These are phyloP conservation scores for Ceratobasidium sp. DNA, from an alignment of 1,284 basidiomycete species.

Conservation along the genomic window DNA sequence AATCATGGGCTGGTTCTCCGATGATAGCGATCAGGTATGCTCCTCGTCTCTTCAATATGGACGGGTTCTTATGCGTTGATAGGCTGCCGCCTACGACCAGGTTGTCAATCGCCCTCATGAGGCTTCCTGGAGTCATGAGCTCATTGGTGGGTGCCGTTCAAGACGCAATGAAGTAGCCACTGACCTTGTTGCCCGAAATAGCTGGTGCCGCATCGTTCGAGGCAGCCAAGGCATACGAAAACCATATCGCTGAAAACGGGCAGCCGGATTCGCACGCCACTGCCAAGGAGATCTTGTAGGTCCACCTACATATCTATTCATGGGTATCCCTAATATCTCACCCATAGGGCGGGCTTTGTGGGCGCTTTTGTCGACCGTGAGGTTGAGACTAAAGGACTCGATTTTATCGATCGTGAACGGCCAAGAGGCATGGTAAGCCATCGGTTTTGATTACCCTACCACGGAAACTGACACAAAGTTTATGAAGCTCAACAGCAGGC, in stretches of 20 bases:
- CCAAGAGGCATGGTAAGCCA: conserved; percentile 47
- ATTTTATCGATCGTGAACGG: conserved; percentile 46
- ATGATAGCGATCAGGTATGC: conserved; percentile 28
- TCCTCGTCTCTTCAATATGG: neutral
- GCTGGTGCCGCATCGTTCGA: conserved; percentile 42
- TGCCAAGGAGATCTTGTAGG: conserved; percentile 47
- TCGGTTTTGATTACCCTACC: neutral
- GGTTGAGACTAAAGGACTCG: conserved; percentile 45
- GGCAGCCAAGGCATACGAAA: conserved; percentile 49
- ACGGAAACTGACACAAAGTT: neutral
- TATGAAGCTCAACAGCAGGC: conserved; percentile 39
- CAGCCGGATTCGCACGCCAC: conserved; percentile 42
- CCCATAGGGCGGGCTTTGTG: conserved; percentile 42
- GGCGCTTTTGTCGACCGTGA: conserved; percentile 45
- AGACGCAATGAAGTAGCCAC: conserved; percentile 43
- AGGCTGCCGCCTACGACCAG: conserved; percentile 33
- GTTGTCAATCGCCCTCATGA: conserved; percentile 32
- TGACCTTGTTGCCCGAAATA: conserved; percentile 33
- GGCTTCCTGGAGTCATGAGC: conserved; percentile 54
- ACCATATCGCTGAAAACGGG: conserved; percentile 45
- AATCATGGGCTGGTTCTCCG: conserved; percentile 24
- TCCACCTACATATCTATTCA: neutral
- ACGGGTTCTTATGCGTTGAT: neutral
- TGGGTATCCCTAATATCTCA: neutral
- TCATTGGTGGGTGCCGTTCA: conserved; percentile 44